These are phyloP conservation scores for Sphagnum tenellum DNA, from an alignment of 225 moss, liverwort and hornwort genomes.

Conservation along the genomic window DNA sequence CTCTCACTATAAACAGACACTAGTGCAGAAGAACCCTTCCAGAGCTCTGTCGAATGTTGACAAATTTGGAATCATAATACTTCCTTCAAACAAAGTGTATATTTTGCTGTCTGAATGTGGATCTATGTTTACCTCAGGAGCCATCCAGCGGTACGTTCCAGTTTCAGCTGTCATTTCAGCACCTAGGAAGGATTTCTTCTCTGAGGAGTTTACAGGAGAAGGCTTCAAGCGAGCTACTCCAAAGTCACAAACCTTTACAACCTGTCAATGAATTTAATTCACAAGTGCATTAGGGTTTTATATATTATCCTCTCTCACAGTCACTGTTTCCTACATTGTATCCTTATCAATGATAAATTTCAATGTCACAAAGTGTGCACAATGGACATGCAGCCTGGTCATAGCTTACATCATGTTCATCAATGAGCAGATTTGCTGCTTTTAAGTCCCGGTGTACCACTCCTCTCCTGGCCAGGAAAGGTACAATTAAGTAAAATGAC, in stretches of 20 bases:
- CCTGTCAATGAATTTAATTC: conserved; percentile 26
- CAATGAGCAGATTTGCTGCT: conserved; percentile 90
- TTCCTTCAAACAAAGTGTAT: conserved; percentile 23
- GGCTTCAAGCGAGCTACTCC: conserved; percentile 98
- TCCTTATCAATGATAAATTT: no score
- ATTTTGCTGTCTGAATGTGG: background rate
- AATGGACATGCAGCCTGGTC: background rate
- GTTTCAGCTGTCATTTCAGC: conserved; percentile 98
- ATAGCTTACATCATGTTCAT: conserved; percentile 77
- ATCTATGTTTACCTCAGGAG: conserved; percentile 58
- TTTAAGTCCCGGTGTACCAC: conserved; percentile 86
- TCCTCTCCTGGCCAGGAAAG: conserved; percentile 42
- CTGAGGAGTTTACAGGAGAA: conserved; percentile 37
- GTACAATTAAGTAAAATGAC: no score
- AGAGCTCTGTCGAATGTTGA: no score
- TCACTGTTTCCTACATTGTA: no score
- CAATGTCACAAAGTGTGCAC: background rate
- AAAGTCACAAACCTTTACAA: conserved; percentile 98
- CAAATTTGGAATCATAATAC: no score
- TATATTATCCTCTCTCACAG: no score
- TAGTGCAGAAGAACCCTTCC: no score
- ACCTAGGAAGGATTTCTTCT: conserved; percentile 24
- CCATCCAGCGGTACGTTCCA: conserved; percentile 98
- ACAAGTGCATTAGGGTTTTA: no score
- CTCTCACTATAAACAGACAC: no score